Evolutionary conservation across 805 yeast genomes (phyloP), one percentile per base, ranked within the genome.

Genomic region (Yarrowia porcina): DNA sequence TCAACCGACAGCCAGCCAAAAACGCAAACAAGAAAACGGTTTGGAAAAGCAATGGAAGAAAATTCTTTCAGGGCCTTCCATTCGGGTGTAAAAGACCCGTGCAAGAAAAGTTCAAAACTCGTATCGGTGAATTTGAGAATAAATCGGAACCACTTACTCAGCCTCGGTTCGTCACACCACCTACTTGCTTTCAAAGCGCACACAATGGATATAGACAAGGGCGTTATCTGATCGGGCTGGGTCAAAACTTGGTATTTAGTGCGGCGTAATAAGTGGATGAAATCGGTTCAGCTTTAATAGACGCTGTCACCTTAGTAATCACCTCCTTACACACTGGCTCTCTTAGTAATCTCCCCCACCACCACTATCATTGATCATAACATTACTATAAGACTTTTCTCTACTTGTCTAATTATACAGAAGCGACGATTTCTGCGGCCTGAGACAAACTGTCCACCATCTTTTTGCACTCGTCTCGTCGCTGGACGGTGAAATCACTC

Each of bases 401-500:
- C 50, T 44, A 44, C 36, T 45, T 45, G 50, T 30, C 94, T 45
- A 45, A 45, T 20, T 49, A 49, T 32, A 52, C 59, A 35, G 59
- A 52, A 52, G 59, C 59, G 44, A 52, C 98, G 75, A 94, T 94
- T 72, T 86, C 92, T 70, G 89, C 85, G 30, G 98, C 99, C 74
- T 92, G 86, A 68, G 79, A 82, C 74, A 93, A 81, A 57, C 91
- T 96, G 69, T 90, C 96, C 63, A 94, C 97, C 96, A 93, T 93
- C 81, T 89, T 90, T 73, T 84, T 76, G 73, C 97, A 90, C 76
- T 93, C 97, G 74, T 88, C 89, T 79, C 99, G 87, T 81, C 96
- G 87, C 75, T 91, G 96, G 66, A 89, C 89, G 2, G 97, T 93
- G 65, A 84, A 72, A 65, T 93, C 98, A 71, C 91, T 92, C 77